These are phyloP conservation scores for Phylloporus sp. DNA, from an alignment of 768 basidiomycete species.

Conservation along the genomic window DNA sequence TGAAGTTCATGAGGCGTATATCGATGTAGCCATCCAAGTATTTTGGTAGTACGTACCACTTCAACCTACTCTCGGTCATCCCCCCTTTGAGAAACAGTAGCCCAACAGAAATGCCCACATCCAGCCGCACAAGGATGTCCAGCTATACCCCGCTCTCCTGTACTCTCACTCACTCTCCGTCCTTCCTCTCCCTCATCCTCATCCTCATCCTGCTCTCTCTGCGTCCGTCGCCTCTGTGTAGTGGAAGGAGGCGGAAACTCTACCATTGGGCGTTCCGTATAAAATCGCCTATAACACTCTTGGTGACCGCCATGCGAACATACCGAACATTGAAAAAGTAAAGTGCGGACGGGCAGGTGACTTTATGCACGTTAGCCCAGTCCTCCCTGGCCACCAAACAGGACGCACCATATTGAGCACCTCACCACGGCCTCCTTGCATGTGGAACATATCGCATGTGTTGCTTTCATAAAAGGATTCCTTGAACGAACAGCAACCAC, in stretches of 20 bases:
- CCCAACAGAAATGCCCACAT: constrained; percentile 83
- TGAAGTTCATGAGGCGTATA: too few relatives aligned
- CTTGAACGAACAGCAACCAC: constrained; percentile 38
- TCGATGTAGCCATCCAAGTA: too few relatives aligned
- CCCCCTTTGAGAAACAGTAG: constrained; percentile 26
- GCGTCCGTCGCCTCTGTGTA: constrained; percentile 21
- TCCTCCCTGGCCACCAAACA: background rate
- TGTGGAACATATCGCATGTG: constrained; percentile 51
- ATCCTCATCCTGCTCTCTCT: constrained; percentile 16
- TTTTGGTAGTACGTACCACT: too few relatives aligned
- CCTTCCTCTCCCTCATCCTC: constrained; percentile 13
- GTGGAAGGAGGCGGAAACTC: constrained; percentile 30
- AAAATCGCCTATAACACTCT: constrained; percentile 69
- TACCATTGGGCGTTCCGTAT: constrained; percentile 55
- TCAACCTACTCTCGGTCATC: constrained; percentile 5
- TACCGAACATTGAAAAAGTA: constrained; percentile 70
- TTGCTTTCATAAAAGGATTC: constrained; percentile 33
- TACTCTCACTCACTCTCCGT: background rate
- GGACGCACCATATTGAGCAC: constrained; percentile 72
- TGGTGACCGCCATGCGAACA: constrained; percentile 84
- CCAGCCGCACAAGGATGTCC: constrained; percentile 76
- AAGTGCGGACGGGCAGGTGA: constrained; percentile 68
- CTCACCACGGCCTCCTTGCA: constrained; percentile 48
- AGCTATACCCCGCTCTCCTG: constrained; percentile 13
- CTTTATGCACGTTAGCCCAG: constrained; percentile 25